Evolutionary conservation across 2,329 filamentous ascomycete genomes (phyloP), one percentile per base, ranked within the genome.

Genomic region (Cytospora leucostoma): DNA sequence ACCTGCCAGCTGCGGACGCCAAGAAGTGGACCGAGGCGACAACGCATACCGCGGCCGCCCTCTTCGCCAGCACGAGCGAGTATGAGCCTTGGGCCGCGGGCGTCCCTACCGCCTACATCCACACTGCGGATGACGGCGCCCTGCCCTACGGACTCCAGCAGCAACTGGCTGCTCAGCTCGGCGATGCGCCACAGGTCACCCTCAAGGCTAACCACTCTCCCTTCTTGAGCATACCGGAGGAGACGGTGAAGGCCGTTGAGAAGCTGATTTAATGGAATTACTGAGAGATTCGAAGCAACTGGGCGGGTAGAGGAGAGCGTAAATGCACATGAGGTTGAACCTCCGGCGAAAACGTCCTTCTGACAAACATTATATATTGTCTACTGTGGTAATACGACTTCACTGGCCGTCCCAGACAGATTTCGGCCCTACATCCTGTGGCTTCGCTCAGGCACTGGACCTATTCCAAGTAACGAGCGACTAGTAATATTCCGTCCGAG

Each of bases 81-180:
- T 66, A 66, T 38, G 67, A 68, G 50, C 67, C 67, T 21, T 67
- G 67, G 67, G 54, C 56, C 2, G 50, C 56, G 2, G 62, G 64
- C 1, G 35, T 67, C 2, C 58, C 64, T 1, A 67, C 66, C 33
- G 66, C 63, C 8, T 68, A 67, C 59, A 65, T 68, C 10, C 64
- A 59, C 44, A 59, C 62, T 19, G 53, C 53, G 32, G 53, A 65
- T 3, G 67, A 68, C 58, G 64, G 66, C 35, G 52, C 66, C 13
- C 21, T 68, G 13, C 62, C 65, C 3, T 61, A 61, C 11, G 13
- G 52, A 49, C 54, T 67, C 17, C 67, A 68, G 62, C 64, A 68
- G 40, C 54, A 68, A 49, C 67, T 68, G 66, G 66, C 62, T 2
- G 54, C 60, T 7, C 62, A 67, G 49, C 61, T 68, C 15, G 56